phyloP scores from a whole-genome alignment of 768 basidiomycete genomes.

The Lactarius psammicola region DNA sequence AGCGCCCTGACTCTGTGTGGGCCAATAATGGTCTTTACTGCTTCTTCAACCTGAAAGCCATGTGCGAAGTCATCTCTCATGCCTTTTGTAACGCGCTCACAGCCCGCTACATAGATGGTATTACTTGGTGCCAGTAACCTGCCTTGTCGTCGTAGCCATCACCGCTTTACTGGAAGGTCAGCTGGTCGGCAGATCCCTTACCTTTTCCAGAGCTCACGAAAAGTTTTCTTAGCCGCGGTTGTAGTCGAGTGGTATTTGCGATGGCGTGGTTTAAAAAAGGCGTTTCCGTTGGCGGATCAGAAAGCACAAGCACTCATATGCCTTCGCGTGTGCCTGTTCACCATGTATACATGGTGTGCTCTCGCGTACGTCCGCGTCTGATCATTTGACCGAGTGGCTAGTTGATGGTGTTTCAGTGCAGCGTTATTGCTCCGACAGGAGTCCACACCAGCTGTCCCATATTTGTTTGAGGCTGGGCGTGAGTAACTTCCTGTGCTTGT shows the following conservation, averaged over 20 bases:
- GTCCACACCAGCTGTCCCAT: slow-evolving; percentile 36
- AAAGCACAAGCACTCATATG: slow-evolving; percentile 40
- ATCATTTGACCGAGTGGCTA: neutral
- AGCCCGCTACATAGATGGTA: slow-evolving; percentile 25
- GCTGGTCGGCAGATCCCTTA: slow-evolving; percentile 1
- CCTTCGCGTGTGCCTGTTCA: slow-evolving; percentile 36
- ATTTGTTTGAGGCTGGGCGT: slow-evolving; percentile 53
- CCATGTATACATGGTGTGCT: slow-evolving; percentile 16
- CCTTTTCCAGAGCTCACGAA: slow-evolving; percentile 13
- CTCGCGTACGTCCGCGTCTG: slow-evolving; percentile 17
- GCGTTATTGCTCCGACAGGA: neutral
- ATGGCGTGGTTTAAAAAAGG: slow-evolving; percentile 37
- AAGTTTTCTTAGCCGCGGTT: slow-evolving; percentile 42
- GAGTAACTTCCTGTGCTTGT: slow-evolving; percentile 29
- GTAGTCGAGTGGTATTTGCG: slow-evolving; percentile 44
- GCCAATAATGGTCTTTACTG: slow-evolving; percentile 52
- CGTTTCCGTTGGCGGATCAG: slow-evolving; percentile 44
- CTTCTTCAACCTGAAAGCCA: slow-evolving; percentile 35
- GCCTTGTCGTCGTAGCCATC: slow-evolving; percentile 40
- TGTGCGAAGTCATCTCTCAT: slow-evolving; percentile 37
- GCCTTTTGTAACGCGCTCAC: neutral
- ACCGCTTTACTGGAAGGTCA: slow-evolving; percentile 49
- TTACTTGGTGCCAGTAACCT: slow-evolving; percentile 44
- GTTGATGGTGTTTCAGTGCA: slow-evolving; percentile 4
- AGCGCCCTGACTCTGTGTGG: slow-evolving; percentile 32